These are phyloP conservation scores for Oryza meridionalis DNA, from an alignment of 176 grass and related monocot species.

Conservation along the genomic window DNA sequence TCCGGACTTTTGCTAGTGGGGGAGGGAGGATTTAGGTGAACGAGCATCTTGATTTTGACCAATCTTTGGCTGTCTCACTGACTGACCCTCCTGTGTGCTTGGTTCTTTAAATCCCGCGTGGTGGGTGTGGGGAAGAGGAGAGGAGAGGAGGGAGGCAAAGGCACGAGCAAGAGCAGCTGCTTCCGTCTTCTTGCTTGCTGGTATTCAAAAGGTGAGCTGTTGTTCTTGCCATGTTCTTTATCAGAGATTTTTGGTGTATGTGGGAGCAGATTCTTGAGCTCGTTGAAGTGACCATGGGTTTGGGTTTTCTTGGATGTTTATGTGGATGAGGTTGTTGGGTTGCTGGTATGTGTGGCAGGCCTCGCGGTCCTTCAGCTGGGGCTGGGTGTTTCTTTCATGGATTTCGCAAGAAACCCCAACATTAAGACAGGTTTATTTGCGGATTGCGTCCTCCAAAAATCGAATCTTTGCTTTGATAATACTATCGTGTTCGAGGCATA, in stretches of 20 bases:
- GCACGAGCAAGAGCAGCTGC: conserved; percentile 28
- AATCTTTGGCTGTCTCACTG: conserved; percentile 23
- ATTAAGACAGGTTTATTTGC: neutral
- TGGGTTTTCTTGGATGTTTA: conserved; percentile 34
- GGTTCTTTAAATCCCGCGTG: conserved; percentile 39
- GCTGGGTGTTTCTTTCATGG: conserved; percentile 25
- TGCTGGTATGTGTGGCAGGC: neutral
- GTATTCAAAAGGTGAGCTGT: conserved; percentile 42
- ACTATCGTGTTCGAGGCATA: neutral
- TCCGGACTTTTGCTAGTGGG: conserved; percentile 31
- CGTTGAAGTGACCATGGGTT: conserved; percentile 1
- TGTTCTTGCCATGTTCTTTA: neutral
- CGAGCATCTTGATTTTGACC: conserved; percentile 51
- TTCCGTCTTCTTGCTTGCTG: neutral
- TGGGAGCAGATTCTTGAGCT: conserved; percentile 12
- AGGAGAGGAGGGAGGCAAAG: neutral
- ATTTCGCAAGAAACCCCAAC: conserved; percentile 9
- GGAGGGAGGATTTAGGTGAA: conserved; percentile 52
- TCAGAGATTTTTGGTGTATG: neutral
- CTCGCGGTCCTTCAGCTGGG: conserved; percentile 5
- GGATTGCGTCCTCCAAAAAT: neutral
- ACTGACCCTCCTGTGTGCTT: conserved; percentile 3
- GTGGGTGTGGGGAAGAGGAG: neutral
- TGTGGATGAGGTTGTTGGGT: neutral
- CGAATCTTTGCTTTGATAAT: neutral